Percentiles rank a stretch among this genome's conserved stretches.
phyloP scores from a whole-genome alignment of 495 filamentous ascomycete species.

The Tuber aestivum region DNA sequence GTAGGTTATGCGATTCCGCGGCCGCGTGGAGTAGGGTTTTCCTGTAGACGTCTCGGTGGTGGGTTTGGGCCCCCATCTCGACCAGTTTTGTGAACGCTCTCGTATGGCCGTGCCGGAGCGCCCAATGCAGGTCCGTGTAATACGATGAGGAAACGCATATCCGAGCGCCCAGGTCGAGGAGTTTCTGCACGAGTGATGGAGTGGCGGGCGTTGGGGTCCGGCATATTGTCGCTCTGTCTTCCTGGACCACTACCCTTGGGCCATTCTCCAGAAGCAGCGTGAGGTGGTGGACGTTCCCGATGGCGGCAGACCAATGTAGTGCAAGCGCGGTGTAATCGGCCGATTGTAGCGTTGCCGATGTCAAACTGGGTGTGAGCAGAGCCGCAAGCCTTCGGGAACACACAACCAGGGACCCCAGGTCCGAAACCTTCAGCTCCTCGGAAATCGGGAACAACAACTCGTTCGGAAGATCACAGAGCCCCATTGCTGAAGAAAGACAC shows the following conservation, averaged over 20 bases:
- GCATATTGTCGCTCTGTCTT: not conserved
- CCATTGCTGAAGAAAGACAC: not conserved
- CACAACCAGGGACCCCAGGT: not conserved
- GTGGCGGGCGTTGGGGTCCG: not conserved
- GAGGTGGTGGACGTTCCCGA: not conserved
- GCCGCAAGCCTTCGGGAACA: not conserved
- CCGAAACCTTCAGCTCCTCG: not conserved
- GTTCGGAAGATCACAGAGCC: not conserved
- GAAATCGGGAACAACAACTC: not conserved
- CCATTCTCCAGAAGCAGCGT: not conserved
- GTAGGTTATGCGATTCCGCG: not conserved
- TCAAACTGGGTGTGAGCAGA: not conserved
- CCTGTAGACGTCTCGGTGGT: not conserved
- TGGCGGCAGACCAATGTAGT: not conserved
- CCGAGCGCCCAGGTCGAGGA: not conserved
- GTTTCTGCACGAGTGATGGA: not conserved
- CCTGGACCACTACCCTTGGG: not conserved
- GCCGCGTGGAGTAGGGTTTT: not conserved
- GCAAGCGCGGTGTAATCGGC: not conserved
- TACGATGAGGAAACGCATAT: not conserved
- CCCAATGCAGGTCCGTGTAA: not conserved
- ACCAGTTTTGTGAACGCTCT: not conserved
- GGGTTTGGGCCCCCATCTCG: not conserved
- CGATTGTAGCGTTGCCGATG: not conserved
- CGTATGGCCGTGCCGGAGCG: not conserved